A percentile compares a stretch with the other conserved stretches of the same genome.
Conservation (phyloP, 148 eudicot genomes). For the Camellia japonica region DNA sequence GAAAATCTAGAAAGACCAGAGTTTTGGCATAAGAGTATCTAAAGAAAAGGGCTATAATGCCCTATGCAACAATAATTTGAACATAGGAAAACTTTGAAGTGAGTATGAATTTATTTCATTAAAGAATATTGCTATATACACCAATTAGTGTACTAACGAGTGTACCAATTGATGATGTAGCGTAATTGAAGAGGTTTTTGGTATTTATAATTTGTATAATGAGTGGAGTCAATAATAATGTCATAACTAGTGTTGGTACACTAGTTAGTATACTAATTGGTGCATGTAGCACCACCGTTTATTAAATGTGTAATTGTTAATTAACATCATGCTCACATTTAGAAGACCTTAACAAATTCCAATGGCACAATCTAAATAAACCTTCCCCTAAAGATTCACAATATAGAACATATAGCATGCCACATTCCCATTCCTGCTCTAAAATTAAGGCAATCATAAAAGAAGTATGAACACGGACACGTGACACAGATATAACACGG, state of each 20-base stretch:
- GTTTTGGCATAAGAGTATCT: not conserved
- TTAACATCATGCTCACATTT: not conserved
- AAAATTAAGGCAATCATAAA: not conserved
- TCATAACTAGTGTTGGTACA: no score
- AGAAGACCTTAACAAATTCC: not conserved
- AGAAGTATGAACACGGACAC: no score
- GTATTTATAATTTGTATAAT: no score
- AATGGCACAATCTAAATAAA: not conserved
- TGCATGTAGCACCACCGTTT: no score
- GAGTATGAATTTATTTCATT: not conserved
- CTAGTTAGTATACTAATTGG: no score
- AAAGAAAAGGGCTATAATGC: no score
- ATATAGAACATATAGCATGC: not conserved
- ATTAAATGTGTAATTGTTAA: not conserved
- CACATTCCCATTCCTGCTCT: not conserved
- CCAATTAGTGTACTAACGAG: no score
- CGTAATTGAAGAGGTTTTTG: no score
- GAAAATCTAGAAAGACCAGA: not conserved
- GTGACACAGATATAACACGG: no score
- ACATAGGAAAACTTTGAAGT: not conserved
- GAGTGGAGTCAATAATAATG: no score
- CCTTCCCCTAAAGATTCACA: not conserved
- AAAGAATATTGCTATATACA: no score
- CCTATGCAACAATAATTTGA: not conserved
- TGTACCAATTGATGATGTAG: no score